These are phyloP conservation scores for Mimosa pudica DNA, from an alignment of 306 rosid genomes.

Conservation along the genomic window DNA sequence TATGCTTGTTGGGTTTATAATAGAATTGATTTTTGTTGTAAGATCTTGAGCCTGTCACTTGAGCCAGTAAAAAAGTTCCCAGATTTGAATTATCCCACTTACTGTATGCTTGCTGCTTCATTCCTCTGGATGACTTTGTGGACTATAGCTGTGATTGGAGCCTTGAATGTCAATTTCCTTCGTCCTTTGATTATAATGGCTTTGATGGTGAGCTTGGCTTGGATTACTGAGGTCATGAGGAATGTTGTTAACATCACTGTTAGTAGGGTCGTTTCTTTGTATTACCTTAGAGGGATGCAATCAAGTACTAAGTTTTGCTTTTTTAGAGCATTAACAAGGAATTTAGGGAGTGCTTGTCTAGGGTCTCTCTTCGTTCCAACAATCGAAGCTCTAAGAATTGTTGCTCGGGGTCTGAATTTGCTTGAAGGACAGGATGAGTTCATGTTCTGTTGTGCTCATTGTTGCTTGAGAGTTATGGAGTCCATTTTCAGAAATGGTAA, in stretches of 20 bases:
- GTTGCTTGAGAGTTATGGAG: conserved; percentile 86
- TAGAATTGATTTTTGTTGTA: conserved; percentile 71
- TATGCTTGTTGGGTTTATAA: conserved; percentile 86
- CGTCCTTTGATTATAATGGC: conserved; percentile 64
- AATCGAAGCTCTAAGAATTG: conserved; percentile 77
- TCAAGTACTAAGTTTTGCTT: conserved; percentile 78
- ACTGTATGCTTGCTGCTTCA: conserved; percentile 71
- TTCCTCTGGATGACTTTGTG: conserved; percentile 92
- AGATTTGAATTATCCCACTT: conserved; percentile 73
- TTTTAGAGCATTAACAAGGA: conserved; percentile 74
- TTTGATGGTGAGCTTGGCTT: conserved; percentile 68
- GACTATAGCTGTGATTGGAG: conserved; percentile 83
- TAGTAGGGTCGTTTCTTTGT: conserved; percentile 83
- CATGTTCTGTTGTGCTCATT: conserved; percentile 97
- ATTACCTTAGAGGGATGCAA: conserved; percentile 96
- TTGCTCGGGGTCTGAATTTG: conserved; percentile 83
- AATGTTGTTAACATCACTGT: conserved; percentile 88
- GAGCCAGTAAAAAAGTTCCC: conserved; percentile 70
- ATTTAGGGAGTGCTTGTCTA: conserved; percentile 93
- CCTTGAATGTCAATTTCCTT: conserved; percentile 66
- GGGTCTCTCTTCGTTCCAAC: conserved; percentile 87
- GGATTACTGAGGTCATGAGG: conserved; percentile 98
- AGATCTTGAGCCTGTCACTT: conserved; percentile 68
- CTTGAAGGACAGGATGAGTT: conserved; percentile 98
- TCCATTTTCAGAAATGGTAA: conserved; percentile 83